A percentile compares a stretch with the other conserved stretches of the same genome.
phyloP scores from a whole-genome alignment of 257 asterid species.

The Mitragyna speciosa region DNA sequence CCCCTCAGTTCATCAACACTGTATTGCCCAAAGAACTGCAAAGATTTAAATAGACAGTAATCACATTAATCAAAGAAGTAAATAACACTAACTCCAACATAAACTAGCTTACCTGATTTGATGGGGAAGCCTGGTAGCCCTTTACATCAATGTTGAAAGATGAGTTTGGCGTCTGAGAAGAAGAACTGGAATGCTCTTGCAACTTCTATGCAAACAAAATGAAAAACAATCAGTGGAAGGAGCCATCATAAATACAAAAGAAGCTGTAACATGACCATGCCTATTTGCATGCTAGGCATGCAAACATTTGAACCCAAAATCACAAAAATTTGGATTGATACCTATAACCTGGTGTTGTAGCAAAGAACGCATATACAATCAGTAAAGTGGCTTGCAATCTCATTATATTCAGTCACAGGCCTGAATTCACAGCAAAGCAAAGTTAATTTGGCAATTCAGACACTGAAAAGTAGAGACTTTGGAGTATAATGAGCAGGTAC shows the following conservation, averaged over 20 bases:
- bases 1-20: slow-evolving; percentile 46
- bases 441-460: slow-evolving; percentile 14
- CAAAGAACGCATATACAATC: slow-evolving; percentile 78
- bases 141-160: slow-evolving; percentile 55
- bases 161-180: slow-evolving; percentile 48
- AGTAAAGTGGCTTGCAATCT: slow-evolving; percentile 80
- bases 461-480: slow-evolving; percentile 2
- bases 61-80: slow-evolving; percentile 5
- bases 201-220: slow-evolving; percentile 40
- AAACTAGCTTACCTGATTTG: slow-evolving; percentile 48
- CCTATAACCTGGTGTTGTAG: slow-evolving; percentile 69
- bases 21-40: slow-evolving; percentile 56
- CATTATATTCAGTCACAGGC: slow-evolving; percentile 74
- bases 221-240: slow-evolving; percentile 5
- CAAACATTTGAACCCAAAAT: background rate
- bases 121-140: slow-evolving; percentile 53
- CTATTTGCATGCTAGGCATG: background rate
- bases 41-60: slow-evolving; percentile 16
- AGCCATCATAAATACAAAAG: background rate
- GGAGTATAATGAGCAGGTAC: background rate
- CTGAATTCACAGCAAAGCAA: slow-evolving; percentile 41
- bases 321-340: slow-evolving; percentile 31
- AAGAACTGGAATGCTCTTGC: slow-evolving; percentile 46
- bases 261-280: background rate
- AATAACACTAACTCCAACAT: slow-evolving; percentile 1